These are phyloP conservation scores for Volutella citrinella DNA, from an alignment of 2,329 filamentous ascomycete genomes.

Conservation along the genomic window DNA sequence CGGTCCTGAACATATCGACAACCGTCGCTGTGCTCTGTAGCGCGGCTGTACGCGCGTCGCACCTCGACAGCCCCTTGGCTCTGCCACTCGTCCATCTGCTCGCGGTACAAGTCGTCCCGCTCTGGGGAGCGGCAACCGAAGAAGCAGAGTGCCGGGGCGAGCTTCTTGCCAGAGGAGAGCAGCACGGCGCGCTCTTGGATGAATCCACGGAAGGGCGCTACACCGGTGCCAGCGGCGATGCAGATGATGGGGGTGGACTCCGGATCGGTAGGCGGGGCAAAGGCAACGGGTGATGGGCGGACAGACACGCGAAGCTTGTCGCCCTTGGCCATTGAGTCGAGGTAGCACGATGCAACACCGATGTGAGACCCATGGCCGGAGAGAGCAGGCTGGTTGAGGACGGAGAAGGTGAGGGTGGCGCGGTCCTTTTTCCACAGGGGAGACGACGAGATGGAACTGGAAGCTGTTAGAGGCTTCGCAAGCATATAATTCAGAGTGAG, in stretches of 20 bases:
- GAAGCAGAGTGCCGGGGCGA: slow-evolving; percentile 64
- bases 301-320: slow-evolving; percentile 50
- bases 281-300: slow-evolving; percentile 41
- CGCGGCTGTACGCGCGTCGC: slow-evolving; percentile 51
- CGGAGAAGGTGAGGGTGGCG: slow-evolving; percentile 65
- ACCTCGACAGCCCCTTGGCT: slow-evolving; percentile 47
- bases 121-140: slow-evolving; percentile 57
- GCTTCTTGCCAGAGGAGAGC: slow-evolving; percentile 44
- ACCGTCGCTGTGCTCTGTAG: slow-evolving; percentile 41
- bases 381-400: slow-evolving; percentile 56
- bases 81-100: slow-evolving; percentile 59
- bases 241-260: slow-evolving; percentile 49
- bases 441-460: slow-evolving; percentile 69
- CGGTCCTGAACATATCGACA: slow-evolving; percentile 48
- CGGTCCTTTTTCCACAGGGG: slow-evolving; percentile 56
- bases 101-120: slow-evolving; percentile 58
- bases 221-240: slow-evolving; percentile 51
- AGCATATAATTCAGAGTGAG: not conserved
- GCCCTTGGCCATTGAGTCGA: slow-evolving; percentile 44
- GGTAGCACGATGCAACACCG: slow-evolving; percentile 61
- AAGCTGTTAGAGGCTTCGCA: slow-evolving; percentile 9
- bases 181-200: slow-evolving; percentile 58
- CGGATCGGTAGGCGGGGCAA: slow-evolving; percentile 46
- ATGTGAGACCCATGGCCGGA: slow-evolving; percentile 48
- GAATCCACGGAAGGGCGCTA: slow-evolving; percentile 63